Percentiles rank a stretch among this genome's conserved stretches.
phyloP scores from a whole-genome alignment of 1,139 yeast species.

The Candida pseudocylindracea region DNA sequence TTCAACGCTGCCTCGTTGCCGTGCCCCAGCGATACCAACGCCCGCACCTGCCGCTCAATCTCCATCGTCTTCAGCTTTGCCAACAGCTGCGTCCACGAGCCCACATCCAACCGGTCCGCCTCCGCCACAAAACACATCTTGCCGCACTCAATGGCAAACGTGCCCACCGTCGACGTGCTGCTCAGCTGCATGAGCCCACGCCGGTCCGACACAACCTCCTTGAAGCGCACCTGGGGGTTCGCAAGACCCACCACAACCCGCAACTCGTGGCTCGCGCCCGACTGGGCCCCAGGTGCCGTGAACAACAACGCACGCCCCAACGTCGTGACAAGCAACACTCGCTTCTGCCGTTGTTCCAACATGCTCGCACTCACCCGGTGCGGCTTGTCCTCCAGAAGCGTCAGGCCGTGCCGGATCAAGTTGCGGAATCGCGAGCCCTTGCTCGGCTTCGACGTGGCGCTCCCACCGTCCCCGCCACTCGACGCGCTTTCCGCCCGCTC shows the following conservation, averaged over 20 bases:
- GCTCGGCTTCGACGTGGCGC: too few species aligned
- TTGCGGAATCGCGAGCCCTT: too few species aligned
- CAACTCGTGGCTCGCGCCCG: too few species aligned
- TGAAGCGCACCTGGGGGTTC: neutral
- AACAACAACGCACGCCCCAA: too few species aligned
- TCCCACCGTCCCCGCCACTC: too few species aligned
- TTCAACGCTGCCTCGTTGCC: neutral
- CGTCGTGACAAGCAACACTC: too few species aligned
- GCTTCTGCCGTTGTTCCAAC: too few species aligned
- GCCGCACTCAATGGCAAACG: constrained; percentile 1
- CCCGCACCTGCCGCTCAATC: neutral
- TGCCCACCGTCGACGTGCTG: neutral
- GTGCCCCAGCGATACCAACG: neutral
- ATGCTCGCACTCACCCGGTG: too few species aligned
- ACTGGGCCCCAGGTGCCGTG: too few species aligned
- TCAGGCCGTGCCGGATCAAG: too few species aligned
- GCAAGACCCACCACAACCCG: neutral
- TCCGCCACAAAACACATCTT: constrained; percentile 1
- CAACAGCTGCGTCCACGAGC: neutral
- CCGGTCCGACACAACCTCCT: neutral
- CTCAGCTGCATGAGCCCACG: constrained; percentile 1
- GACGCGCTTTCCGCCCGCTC: too few species aligned
- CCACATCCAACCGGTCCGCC: neutral
- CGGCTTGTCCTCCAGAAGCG: too few species aligned
- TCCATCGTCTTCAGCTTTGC: constrained; percentile 1